Evolutionary conservation across 2,329 filamentous ascomycete species (phyloP), one percentile per base, ranked within the genome.

Genomic region (Ophiosphaerella herpotricha): DNA sequence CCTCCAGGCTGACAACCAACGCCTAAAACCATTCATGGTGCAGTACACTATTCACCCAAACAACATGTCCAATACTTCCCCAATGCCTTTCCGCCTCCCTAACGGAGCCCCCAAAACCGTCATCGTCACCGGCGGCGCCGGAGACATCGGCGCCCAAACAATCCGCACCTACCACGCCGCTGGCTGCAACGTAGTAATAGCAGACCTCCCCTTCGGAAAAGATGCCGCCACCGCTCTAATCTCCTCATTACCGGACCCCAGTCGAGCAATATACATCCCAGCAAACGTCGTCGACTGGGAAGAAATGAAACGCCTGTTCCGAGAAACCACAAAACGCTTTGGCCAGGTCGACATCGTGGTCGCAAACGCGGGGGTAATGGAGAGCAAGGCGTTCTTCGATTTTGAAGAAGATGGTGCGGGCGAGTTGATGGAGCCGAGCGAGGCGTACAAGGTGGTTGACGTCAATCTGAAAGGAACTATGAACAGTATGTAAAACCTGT

Each of bases 401-500:
- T 68, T 70, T 36, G 68, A 72, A 41, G 63, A 63, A 37, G 66
- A 72, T 42, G 66, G 62, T 14, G 16, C 50, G 13, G 68, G 67
- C 5, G 64, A 70, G 31, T 50, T 70, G 45, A 58, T 58, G 29
- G 68, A 71, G 52, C 54, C 56, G 18, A 50, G 23, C 4, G 67
- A 64, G 29, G 55, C 63, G 6, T 56, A 60, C 37, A 57, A 55
- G 40, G 52, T 69, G 4, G 45, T 72, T 36, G 75, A 77, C 53
- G 67, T 78, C 3, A 78, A 79, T 60, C 38, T 78, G 4, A 78
- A 76, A 50, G 76, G 76, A 0, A 74, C 74, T 1, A 63, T 78
- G 58, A 78, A 78, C 50, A 77, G 76, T 77, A 61, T 21, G 39
- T 35, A 3, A 21, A 7, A 3, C 18, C 18, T 4, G 2, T 5